phyloP scores from a whole-genome alignment of 345 rosid genomes.

The Dipteronia dyeriana region DNA sequence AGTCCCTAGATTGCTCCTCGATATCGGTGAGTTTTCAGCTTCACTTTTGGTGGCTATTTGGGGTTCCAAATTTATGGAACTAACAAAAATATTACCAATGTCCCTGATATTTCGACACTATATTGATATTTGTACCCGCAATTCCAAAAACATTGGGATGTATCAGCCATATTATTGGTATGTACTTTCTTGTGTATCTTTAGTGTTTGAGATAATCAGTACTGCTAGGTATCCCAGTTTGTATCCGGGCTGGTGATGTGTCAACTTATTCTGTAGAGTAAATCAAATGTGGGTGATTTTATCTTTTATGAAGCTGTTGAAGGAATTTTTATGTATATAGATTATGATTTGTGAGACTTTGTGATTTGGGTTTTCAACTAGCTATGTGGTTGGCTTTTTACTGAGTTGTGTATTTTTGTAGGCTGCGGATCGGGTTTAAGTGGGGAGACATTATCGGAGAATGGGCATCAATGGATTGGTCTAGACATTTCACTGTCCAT shows the following conservation, averaged over 20 bases:
- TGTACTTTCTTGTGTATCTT: too few relatives aligned
- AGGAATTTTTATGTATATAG: not conserved
- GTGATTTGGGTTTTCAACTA: not conserved
- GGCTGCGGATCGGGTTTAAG: slow-evolving; percentile 97
- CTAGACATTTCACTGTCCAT: slow-evolving; percentile 84
- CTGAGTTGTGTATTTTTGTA: slow-evolving; percentile 23
- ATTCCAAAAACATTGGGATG: too few relatives aligned
- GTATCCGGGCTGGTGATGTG: too few relatives aligned
- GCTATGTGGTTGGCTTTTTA: not conserved
- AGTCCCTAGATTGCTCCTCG: slow-evolving; percentile 79
- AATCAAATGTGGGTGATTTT: not conserved
- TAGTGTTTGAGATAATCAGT: slow-evolving; percentile 6
- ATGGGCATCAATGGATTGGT: slow-evolving; percentile 89
- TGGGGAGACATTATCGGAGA: slow-evolving; percentile 85
- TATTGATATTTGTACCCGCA: too few relatives aligned
- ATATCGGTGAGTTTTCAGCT: slow-evolving; percentile 53
- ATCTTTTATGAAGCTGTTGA: not conserved
- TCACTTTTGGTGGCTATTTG: not conserved
- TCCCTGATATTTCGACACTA: too few relatives aligned
- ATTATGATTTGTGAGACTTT: not conserved
- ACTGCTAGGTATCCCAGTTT: too few relatives aligned
- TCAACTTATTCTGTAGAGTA: not conserved
- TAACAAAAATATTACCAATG: not conserved
- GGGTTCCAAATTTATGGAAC: not conserved
- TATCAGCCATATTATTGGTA: too few relatives aligned